These are phyloP conservation scores for Candida boidinii DNA, from an alignment of 805 yeast genomes.

Conservation along the genomic window DNA sequence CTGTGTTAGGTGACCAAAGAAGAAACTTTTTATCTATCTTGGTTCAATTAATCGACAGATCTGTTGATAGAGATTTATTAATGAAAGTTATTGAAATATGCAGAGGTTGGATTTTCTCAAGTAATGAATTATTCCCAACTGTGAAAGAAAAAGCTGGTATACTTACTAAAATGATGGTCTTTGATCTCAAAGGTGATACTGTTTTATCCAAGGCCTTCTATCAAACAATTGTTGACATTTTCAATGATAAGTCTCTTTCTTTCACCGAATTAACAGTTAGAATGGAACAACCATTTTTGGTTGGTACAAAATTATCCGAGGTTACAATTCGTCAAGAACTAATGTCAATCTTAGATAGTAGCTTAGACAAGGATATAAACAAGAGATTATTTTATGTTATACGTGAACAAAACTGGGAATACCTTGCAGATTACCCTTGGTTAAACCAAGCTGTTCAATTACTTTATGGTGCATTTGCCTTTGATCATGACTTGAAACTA, in stretches of 20 bases:
- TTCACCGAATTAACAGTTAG: slow-evolving; percentile 87
- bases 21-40: slow-evolving; percentile 77
- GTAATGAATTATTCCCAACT: slow-evolving; percentile 79
- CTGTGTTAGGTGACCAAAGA: slow-evolving; percentile 88
- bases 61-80: slow-evolving; percentile 68
- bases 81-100: slow-evolving; percentile 71
- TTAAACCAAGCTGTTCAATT: slow-evolving; percentile 86
- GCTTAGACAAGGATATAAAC: slow-evolving; percentile 68
- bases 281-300: slow-evolving; percentile 93
- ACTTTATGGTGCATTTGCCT: slow-evolving; percentile 68
- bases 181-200: slow-evolving; percentile 81
- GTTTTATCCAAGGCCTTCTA: slow-evolving; percentile 72
- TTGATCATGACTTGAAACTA: slow-evolving; percentile 36
- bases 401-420: slow-evolving; percentile 98
- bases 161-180: slow-evolving; percentile 85
- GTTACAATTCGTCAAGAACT: slow-evolving; percentile 65
- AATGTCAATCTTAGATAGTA: slow-evolving; percentile 69
- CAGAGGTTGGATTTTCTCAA: slow-evolving; percentile 80
- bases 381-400: slow-evolving; percentile 80
- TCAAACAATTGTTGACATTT: slow-evolving; percentile 78
- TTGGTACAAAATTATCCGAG: slow-evolving; percentile 83
- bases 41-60: slow-evolving; percentile 85
- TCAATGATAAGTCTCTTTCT: slow-evolving; percentile 67
- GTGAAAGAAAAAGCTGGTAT: slow-evolving; percentile 94
- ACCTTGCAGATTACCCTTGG: slow-evolving; percentile 89